These are phyloP conservation scores for Insectozyma bohioensis DNA, from an alignment of 1,139 yeast genomes.

Conservation along the genomic window DNA sequence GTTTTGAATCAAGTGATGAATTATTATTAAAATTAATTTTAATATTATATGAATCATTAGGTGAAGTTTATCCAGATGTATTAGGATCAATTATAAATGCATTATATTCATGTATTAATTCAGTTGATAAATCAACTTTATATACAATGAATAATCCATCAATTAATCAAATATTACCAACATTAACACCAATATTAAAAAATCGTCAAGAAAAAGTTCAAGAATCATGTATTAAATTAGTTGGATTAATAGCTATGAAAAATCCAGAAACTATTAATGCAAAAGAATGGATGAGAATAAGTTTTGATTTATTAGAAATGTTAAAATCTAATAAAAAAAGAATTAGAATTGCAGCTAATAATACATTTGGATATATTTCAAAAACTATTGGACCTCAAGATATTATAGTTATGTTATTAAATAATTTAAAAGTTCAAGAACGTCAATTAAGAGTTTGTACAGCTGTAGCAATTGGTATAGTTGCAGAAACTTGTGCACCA, in stretches of 20 bases:
- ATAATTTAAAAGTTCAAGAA: slow-evolving; percentile 87
- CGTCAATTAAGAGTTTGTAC: slow-evolving; percentile 96
- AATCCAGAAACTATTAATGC: slow-evolving; percentile 90
- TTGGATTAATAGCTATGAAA: slow-evolving; percentile 79
- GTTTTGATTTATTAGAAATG: slow-evolving; percentile 88
- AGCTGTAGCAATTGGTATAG: slow-evolving; percentile 97
- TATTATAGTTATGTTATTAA: slow-evolving; percentile 79
- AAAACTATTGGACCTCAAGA: slow-evolving; percentile 96
- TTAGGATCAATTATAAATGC: slow-evolving; percentile 83
- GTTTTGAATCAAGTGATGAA: slow-evolving; percentile 51
- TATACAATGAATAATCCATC: slow-evolving; percentile 73
- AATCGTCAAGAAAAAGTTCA: slow-evolving; percentile 93
- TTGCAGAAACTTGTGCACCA: slow-evolving; percentile 91
- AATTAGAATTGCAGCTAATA: slow-evolving; percentile 83
- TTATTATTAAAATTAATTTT: slow-evolving; percentile 68
- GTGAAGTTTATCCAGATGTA: slow-evolving; percentile 94
- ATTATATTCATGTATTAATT: slow-evolving; percentile 45
- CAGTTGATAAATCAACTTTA: slow-evolving; percentile 46
- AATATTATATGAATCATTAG: slow-evolving; percentile 84
- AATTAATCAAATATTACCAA: slow-evolving; percentile 76
- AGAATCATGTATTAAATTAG: slow-evolving; percentile 74
- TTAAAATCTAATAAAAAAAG: slow-evolving; percentile 79
- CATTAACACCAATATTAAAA: slow-evolving; percentile 86
- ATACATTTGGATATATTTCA: slow-evolving; percentile 89
- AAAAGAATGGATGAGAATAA: slow-evolving; percentile 96